phyloP scores from a whole-genome alignment of 2,329 filamentous ascomycete genomes.

The Septoria petroselini region DNA sequence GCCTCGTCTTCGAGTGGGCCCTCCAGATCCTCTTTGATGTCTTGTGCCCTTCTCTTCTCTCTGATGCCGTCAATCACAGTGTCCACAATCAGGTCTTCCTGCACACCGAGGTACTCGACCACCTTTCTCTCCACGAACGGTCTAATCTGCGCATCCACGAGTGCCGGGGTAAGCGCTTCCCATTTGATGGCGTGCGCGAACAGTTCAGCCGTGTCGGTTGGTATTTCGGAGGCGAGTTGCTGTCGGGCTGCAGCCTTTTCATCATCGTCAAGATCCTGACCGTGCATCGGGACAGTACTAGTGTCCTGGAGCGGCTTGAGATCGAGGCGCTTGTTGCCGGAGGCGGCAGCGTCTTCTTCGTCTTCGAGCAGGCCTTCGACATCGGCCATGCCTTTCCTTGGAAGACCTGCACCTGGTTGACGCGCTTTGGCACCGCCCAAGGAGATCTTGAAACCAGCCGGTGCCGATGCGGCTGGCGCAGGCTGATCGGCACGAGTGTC shows the following conservation, averaged over 20 bases:
- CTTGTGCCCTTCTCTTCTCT: conserved; percentile 61
- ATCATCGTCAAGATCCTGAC: conserved; percentile 76
- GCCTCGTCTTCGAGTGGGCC: conserved; percentile 94
- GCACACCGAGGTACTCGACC: conserved; percentile 90
- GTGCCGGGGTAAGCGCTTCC: conserved; percentile 79
- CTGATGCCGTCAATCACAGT: conserved; percentile 85
- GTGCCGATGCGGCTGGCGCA: conserved; percentile 54
- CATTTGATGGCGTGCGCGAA: conserved; percentile 94
- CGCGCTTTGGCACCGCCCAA: conserved; percentile 74
- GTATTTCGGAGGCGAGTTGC: conserved; percentile 84
- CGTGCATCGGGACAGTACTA: conserved; percentile 66
- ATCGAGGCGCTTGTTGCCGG: conserved; percentile 32
- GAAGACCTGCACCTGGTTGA: conserved; percentile 42
- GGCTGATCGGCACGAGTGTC: conserved; percentile 57
- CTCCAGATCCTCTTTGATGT: conserved; percentile 79
- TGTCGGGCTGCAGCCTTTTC: conserved; percentile 79
- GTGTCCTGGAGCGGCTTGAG: conserved; percentile 46
- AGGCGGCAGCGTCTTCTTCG: conserved; percentile 72
- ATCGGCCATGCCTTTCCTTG: conserved; percentile 65
- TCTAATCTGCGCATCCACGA: conserved; percentile 80
- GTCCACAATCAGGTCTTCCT: conserved; percentile 93
- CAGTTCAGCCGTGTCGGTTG: conserved; percentile 76
- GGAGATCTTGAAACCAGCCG: conserved; percentile 74
- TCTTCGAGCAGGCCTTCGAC: conserved; percentile 93
- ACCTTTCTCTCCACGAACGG: conserved; percentile 99